Percentiles rank a stretch among this genome's conserved stretches.
These are phyloP conservation scores for Postia placenta DNA, from an alignment of 768 basidiomycete genomes.

Conservation along the genomic window DNA sequence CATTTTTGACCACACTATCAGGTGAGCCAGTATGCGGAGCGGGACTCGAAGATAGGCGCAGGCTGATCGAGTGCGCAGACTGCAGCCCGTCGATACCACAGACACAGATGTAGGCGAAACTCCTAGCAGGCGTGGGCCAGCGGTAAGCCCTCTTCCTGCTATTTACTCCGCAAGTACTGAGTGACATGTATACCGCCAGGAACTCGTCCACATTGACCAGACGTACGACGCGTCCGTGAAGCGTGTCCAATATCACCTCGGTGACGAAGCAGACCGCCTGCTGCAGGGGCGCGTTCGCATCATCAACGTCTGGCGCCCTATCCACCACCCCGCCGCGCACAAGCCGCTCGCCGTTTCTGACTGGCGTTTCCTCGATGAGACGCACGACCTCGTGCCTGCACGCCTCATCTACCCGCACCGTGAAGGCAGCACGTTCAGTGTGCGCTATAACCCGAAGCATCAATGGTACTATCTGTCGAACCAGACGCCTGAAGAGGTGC, in stretches of 20 bases:
- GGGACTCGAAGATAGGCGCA: background rate
- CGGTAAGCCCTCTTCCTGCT: slow-evolving; percentile 12
- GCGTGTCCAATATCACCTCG: slow-evolving; percentile 31
- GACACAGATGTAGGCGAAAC: slow-evolving; percentile 16
- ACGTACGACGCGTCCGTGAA: slow-evolving; percentile 27
- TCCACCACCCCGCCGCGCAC: slow-evolving; percentile 30
- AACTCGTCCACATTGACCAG: slow-evolving; percentile 38
- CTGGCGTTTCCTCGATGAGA: slow-evolving; percentile 30
- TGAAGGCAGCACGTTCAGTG: slow-evolving; percentile 28
- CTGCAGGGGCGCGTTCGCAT: slow-evolving; percentile 35
- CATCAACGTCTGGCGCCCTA: slow-evolving; percentile 42
- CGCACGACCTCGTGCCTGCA: slow-evolving; percentile 28
- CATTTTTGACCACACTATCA: slow-evolving; percentile 40
- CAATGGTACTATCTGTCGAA: slow-evolving; percentile 31
- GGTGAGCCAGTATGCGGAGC: slow-evolving; percentile 16
- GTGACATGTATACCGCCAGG: slow-evolving; percentile 13
- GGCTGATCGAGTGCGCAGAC: slow-evolving; percentile 8
- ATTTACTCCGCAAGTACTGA: background rate
- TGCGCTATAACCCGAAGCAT: slow-evolving; percentile 27
- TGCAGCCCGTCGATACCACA: slow-evolving; percentile 6
- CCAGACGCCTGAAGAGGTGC: slow-evolving; percentile 33
- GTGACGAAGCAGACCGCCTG: slow-evolving; percentile 33
- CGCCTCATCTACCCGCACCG: slow-evolving; percentile 28
- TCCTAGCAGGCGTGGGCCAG: slow-evolving; percentile 4
- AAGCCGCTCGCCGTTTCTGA: slow-evolving; percentile 35